Base-by-base conservation (phyloP, 78 protist genomes). In the Emiliania huxleyi region DNA sequence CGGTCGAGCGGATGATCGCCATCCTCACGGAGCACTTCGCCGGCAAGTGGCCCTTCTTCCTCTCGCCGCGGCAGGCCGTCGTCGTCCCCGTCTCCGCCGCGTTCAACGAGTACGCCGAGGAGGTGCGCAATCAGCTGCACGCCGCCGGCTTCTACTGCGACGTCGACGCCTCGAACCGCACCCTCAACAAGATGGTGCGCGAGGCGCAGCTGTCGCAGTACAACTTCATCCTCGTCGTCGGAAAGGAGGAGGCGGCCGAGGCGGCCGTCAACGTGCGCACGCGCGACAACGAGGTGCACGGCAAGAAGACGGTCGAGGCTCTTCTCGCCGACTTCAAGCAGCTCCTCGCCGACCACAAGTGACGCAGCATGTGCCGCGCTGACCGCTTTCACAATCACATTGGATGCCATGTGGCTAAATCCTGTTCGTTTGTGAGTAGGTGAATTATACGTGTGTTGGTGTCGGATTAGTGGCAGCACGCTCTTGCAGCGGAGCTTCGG, bases 11-110 rank as follows among this genome's bases (percentile, higher is more conserved):
- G 44, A 97, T 98, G 96, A 85, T 99, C 84, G 99, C 99, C 33
- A 97, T 99, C 90, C 96, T 99, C 69, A 94, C 94, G 37, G 99
- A 99, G 96, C 98, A 98, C 93, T 94, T 42, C 35, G 98, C 92
- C 37, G 99, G 99, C 29, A 98, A 98, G 90, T 96, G 97, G 97
- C 99, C 99, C 44, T 96, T 99, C 93, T 99, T 99, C 99, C 69
- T 99, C 48, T 98, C 99, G 37, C 99, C 99, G 3, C 96, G 99
- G 23, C 99, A 99, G 95, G 96, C 87, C n/a, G 12, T n/a, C 75
- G 71, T 98, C 37, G 62, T 71, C 40, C 81, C 81, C 42, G 81
- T 71, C 2, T 15, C n/a, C 56, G 23, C 46, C 6, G 52, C 25
- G 38, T 81, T 81, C 88, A 6, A 8, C 22, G 52, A 40, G 38